A percentile compares a stretch with the other conserved stretches of the same genome.
These are phyloP conservation scores for Coccomyxa sp. DNA, from an alignment of 139 green algal species.

Conservation along the genomic window DNA sequence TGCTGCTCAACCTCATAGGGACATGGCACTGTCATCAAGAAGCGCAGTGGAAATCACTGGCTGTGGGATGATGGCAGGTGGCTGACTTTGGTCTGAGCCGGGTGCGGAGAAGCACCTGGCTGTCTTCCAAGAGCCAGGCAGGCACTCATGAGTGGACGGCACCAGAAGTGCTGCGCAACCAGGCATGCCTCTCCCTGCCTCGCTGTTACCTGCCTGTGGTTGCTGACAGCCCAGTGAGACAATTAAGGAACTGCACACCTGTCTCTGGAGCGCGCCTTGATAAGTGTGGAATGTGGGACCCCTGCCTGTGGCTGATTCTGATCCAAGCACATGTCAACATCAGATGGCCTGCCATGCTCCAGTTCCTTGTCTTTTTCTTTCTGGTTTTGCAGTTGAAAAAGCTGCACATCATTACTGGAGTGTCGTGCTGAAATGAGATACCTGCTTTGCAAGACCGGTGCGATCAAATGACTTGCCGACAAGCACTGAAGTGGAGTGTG, in stretches of 20 bases:
- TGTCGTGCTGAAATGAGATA: no score
- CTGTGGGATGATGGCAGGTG: slow-evolving; percentile 23
- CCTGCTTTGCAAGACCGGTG: neutral
- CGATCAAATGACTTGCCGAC: neutral
- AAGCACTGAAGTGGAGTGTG: neutral
- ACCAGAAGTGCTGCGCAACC: slow-evolving; percentile 57
- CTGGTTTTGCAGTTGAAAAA: no score
- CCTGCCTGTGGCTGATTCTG: no score
- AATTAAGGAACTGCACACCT: no score
- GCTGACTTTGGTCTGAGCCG: slow-evolving; percentile 85
- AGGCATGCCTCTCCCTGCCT: neutral
- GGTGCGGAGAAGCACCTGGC: slow-evolving; percentile 61
- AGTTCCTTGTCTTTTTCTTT: no score
- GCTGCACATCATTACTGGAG: neutral
- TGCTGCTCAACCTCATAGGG: neutral
- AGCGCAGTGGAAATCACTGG: no score
- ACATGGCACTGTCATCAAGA: no score
- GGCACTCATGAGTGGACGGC: slow-evolving; percentile 96
- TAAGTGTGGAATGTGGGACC: no score
- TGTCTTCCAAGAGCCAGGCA: slow-evolving; percentile 51
- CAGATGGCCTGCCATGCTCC: no score
- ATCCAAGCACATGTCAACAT: no score
- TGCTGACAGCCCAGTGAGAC: neutral
- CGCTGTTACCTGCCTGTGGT: no score
- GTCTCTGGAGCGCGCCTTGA: no score